Conservation (phyloP, 805 yeast genomes). For the Schizosaccharomyces octosporus region DNA sequence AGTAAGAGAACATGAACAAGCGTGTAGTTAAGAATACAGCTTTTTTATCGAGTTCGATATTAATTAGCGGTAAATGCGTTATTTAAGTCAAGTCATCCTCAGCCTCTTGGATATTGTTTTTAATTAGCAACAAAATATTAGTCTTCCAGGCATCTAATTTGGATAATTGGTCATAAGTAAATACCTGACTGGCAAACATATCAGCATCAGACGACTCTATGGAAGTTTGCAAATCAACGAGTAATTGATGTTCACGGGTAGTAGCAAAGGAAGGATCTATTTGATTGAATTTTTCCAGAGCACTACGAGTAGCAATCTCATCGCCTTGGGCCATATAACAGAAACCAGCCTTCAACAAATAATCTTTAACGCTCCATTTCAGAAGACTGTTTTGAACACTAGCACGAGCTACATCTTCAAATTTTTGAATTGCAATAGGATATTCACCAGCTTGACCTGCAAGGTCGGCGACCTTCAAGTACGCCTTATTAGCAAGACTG, state of each 20-base stretch:
- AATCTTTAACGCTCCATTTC: conserved; percentile 82
- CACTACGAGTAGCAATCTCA: conserved; percentile 58
- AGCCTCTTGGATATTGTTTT: conserved; percentile 41
- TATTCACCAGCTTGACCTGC: conserved; percentile 56
- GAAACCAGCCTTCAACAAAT: conserved; percentile 59
- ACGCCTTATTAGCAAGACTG: conserved; percentile 55
- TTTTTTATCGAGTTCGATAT: no score
- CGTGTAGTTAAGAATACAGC: no score
- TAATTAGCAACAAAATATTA: conserved; percentile 55
- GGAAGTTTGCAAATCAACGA: conserved; percentile 44
- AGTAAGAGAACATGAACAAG: no score
- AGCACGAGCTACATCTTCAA: conserved; percentile 54
- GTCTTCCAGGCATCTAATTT: conserved; percentile 85
- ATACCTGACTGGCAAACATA: conserved; percentile 44
- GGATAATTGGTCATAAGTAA: conserved; percentile 64
- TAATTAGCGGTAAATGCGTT: not conserved
- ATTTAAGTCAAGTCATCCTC: conserved; percentile 34
- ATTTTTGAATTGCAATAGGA: conserved; percentile 47
- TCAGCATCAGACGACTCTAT: conserved; percentile 61
- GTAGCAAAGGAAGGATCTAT: conserved; percentile 54
- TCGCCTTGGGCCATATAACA: conserved; percentile 69
- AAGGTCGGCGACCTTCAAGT: conserved; percentile 70
- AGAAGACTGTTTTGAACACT: conserved; percentile 50
- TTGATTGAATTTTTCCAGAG: conserved; percentile 33
- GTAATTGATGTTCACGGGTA: conserved; percentile 46